Evolutionary conservation across 768 basidiomycete species (phyloP).

Genomic region (Amanita molliuscula): DNA sequence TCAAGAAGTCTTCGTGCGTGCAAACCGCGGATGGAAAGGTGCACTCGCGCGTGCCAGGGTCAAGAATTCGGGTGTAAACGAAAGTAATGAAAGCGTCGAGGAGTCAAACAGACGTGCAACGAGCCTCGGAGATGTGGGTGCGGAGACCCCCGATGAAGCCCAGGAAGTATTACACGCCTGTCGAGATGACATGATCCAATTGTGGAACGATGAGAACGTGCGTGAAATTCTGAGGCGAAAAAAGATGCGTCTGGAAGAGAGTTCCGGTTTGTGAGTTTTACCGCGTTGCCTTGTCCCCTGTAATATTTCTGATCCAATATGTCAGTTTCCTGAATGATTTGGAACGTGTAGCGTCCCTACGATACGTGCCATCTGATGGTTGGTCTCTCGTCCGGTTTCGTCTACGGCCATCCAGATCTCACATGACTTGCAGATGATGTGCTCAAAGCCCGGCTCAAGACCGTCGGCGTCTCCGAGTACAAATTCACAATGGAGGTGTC

Average conservation of each 20-base stretch:
- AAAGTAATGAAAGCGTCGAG: slow-evolving; percentile 11
- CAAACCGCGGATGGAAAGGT: slow-evolving; percentile 59
- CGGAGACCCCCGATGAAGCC: slow-evolving; percentile 45
- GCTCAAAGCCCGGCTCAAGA: slow-evolving; percentile 66
- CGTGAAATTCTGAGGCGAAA: slow-evolving; percentile 40
- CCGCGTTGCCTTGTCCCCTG: slow-evolving; percentile 8
- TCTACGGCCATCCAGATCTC: neutral
- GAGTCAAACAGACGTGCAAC: slow-evolving; percentile 22
- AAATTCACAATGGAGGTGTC: slow-evolving; percentile 66
- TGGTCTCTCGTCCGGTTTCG: slow-evolving; percentile 8
- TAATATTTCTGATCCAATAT: slow-evolving; percentile 2
- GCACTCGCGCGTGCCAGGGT: slow-evolving; percentile 37
- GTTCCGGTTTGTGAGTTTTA: slow-evolving; percentile 59
- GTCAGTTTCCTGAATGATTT: slow-evolving; percentile 62
- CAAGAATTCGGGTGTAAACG: slow-evolving; percentile 17
- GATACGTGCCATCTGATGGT: slow-evolving; percentile 66
- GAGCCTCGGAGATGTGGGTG: slow-evolving; percentile 34
- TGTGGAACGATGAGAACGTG: slow-evolving; percentile 61
- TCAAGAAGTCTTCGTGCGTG: slow-evolving; percentile 53
- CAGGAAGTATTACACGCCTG: slow-evolving; percentile 51
- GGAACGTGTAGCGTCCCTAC: slow-evolving; percentile 49
- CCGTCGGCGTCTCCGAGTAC: slow-evolving; percentile 72
- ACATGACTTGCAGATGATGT: slow-evolving; percentile 46
- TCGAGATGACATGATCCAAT: slow-evolving; percentile 49
- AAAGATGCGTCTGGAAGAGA: slow-evolving; percentile 60